These are phyloP conservation scores for Cyberlindnera amylophila DNA, from an alignment of 805 yeast species.

Conservation along the genomic window DNA sequence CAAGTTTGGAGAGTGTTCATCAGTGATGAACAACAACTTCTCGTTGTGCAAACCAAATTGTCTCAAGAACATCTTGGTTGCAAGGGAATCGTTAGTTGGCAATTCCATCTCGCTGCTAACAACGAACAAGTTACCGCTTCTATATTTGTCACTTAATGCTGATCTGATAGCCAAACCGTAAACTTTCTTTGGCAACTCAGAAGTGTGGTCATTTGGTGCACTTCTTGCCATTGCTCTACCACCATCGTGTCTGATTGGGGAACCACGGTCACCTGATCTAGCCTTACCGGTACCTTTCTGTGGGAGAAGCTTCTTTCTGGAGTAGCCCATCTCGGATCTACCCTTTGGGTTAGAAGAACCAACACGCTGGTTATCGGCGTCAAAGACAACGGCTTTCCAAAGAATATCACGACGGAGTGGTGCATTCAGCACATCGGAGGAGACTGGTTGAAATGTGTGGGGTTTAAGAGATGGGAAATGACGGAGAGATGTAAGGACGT, in stretches of 20 bases:
- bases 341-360: constrained; percentile 87
- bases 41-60: constrained; percentile 46
- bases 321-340: constrained; percentile 80
- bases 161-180: constrained; percentile 74
- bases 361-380: constrained; percentile 83
- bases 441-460: constrained; percentile 67
- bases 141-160: constrained; percentile 79
- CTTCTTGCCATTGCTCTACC: constrained; percentile 84
- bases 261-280: constrained; percentile 92
- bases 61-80: constrained; percentile 46
- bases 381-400: constrained; percentile 93
- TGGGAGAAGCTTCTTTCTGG: constrained; percentile 74
- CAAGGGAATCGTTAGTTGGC: constrained; percentile 36
- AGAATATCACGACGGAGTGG: constrained; percentile 87
- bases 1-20: constrained; percentile 55
- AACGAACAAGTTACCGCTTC: constrained; percentile 65
- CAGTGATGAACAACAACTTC: constrained; percentile 65
- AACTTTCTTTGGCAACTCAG: constrained; percentile 68
- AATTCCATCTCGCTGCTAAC: constrained; percentile 47
- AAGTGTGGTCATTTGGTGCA: constrained; percentile 87
- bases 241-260: constrained; percentile 88
- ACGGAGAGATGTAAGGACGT: constrained; percentile 72
- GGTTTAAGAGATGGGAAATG: constrained; percentile 93
- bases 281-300: constrained; percentile 97
- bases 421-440: constrained; percentile 60